phyloP scores from a whole-genome alignment of 331 rosid species.

The Telfairia occidentalis region DNA sequence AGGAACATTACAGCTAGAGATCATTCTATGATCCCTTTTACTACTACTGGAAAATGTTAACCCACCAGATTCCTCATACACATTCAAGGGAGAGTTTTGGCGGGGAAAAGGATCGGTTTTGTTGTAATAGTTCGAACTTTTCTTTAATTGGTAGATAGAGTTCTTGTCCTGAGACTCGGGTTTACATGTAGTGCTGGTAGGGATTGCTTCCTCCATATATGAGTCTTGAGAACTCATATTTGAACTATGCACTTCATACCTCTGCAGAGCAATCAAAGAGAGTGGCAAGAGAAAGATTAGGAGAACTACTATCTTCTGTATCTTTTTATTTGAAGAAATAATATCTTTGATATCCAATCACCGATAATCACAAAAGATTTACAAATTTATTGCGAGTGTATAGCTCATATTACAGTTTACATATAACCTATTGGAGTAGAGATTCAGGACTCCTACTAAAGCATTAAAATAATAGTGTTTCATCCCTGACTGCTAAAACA shows the following conservation, averaged over 20 bases:
- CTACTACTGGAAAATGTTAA: conserved; percentile 38
- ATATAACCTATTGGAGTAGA: not conserved
- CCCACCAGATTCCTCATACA: conserved; percentile 47
- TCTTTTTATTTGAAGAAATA: not conserved
- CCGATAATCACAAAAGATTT: not conserved
- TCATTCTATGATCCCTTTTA: conserved; percentile 34
- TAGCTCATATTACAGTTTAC: not conserved
- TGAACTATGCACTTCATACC: conserved; percentile 39
- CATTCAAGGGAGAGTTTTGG: conserved; percentile 50
- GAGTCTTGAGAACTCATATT: conserved; percentile 53
- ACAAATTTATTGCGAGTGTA: not conserved
- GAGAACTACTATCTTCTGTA: not conserved
- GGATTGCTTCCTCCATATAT: conserved; percentile 40
- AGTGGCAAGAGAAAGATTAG: not conserved
- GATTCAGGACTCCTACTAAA: not conserved
- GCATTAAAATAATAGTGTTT: not conserved
- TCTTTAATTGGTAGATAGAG: conserved; percentile 28
- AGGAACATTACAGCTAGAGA: conserved; percentile 38
- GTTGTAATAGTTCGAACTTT: conserved; percentile 24
- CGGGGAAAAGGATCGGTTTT: conserved; percentile 27
- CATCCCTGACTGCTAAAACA: not conserved
- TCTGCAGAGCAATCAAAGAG: conserved; percentile 29
- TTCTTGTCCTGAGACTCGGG: conserved; percentile 45
- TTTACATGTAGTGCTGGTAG: conserved; percentile 33
- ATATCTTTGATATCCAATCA: not conserved